Percentiles rank a stretch among this genome's conserved stretches.
Conservation (phyloP, 2,329 filamentous ascomycete genomes). For the Aspergillus nomiae region DNA sequence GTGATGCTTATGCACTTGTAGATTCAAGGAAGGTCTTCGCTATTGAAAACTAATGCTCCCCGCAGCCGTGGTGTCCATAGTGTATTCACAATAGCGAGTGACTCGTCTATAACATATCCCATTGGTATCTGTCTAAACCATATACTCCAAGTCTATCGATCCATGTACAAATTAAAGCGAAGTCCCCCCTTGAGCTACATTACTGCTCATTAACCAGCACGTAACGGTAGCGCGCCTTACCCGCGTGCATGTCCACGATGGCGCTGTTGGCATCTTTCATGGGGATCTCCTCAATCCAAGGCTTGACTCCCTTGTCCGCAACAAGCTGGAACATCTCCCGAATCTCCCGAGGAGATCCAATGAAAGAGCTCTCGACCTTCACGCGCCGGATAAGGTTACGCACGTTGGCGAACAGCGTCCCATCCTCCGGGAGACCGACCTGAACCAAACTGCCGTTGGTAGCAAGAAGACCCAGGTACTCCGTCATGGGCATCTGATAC, state of each 20-base stretch:
- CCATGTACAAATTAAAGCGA: background rate
- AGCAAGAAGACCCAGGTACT: constrained; percentile 63
- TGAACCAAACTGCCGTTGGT: constrained; percentile 64
- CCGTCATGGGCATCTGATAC: constrained; percentile 59
- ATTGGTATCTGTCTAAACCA: background rate
- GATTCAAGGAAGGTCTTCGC: background rate
- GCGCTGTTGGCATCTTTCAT: constrained; percentile 49
- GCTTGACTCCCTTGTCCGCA: constrained; percentile 40
- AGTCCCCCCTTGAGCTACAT: background rate
- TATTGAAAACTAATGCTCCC: background rate
- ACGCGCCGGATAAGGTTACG: constrained; percentile 59
- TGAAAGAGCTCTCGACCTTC: constrained; percentile 52
- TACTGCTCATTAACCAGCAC: constrained; percentile 45
- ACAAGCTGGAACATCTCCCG: constrained; percentile 48
- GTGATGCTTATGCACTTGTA: background rate
- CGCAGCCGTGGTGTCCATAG: too few species aligned
- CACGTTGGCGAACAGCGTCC: constrained; percentile 54
- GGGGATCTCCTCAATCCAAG: constrained; percentile 46
- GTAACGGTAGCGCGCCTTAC: constrained; percentile 50
- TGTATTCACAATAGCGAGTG: background rate
- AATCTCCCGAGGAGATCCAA: constrained; percentile 45
- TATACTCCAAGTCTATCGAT: background rate
- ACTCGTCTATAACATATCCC: background rate
- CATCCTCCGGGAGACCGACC: constrained; percentile 66
- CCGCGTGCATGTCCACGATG: constrained; percentile 47